Evolutionary conservation across 768 basidiomycete species (phyloP), one percentile per base, ranked within the genome.

Genomic region (Mycena filopes): DNA sequence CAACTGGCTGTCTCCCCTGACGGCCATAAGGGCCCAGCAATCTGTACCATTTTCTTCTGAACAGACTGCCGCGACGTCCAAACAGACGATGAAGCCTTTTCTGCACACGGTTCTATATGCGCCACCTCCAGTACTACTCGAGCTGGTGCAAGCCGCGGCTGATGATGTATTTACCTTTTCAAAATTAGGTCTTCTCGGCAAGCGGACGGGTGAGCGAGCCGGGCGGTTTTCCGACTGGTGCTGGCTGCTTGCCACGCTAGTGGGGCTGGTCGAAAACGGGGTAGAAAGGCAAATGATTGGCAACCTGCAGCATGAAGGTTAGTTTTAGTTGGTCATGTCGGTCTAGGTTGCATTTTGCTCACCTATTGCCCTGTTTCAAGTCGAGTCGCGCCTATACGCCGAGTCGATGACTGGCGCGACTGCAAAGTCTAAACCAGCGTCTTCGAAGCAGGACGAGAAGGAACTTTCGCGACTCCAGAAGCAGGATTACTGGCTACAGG

Each of bases 131-230:
- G 88, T 94, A 40, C 80, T 95, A 13, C 82, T 95, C 7, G 93
- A 94, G 71, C 81, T 95, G 31, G 84, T 91, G 55, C 89, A 91
- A 68, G 88, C 89, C 4, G 75, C 89, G 38, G 84, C 94, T 9
- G 93, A 95, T 71, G 94, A 95, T 77, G 75, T 93, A n/a, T 84
- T 85, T 49, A 93, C 93, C n/a, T 86, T 89, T 70, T 87, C 90
- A 15, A 82, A 81, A 63, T 77, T 95, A 29, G 94, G 93, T 1
- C 77, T 95, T 12, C 69, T 95, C 5, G 87, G 90, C 7, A 84
- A 86, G 68, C 83, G 81, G 53, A 77, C 84, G 1, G 94, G 94
- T 20, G 83, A 86, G 53, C 85, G 88, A 38, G 94, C 93, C 4
- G 92, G 81, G 38, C 85, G 87, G 13, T 87, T 94, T 72, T 87